Evolutionary conservation across 2,329 filamentous ascomycete genomes (phyloP).

Genomic region (Fusarium phyllophilum): DNA sequence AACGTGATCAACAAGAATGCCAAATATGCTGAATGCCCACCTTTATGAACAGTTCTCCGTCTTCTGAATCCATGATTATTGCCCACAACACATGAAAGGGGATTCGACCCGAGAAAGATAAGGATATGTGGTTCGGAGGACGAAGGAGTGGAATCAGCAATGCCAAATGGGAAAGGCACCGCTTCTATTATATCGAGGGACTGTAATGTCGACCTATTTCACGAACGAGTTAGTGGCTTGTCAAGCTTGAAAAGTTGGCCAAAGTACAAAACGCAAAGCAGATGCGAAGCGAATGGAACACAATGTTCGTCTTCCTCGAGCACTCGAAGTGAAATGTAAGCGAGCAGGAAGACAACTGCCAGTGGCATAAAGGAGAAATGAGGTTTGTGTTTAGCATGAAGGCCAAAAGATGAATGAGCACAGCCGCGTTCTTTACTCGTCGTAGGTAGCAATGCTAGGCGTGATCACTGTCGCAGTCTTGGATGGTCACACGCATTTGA

Average conservation of each 20-base stretch:
- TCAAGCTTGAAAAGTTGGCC: constrained; percentile 11
- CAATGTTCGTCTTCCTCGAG: constrained; percentile 1
- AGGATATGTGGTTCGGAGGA: not conserved
- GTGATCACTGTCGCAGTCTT: constrained; percentile 28
- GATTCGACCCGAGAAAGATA: constrained; percentile 1
- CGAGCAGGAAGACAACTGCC: not conserved
- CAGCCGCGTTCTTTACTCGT: constrained; percentile 31
- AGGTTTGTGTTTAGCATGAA: constrained; percentile 11
- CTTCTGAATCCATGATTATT: constrained; percentile 83
- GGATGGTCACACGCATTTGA: constrained; percentile 40
- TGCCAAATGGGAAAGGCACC: constrained; percentile 3
- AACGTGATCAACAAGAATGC: constrained; percentile 5
- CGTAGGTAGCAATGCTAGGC: constrained; percentile 14
- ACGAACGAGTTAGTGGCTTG: constrained; percentile 34
- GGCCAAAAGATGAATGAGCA: constrained; percentile 28
- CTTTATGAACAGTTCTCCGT: constrained; percentile 91
- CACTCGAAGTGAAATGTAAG: constrained; percentile 5
- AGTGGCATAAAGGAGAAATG: not conserved
- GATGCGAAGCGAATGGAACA: constrained; percentile 9
- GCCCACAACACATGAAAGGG: constrained; percentile 47
- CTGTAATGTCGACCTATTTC: constrained; percentile 36
- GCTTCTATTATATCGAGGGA: constrained; percentile 23
- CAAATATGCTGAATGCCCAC: constrained; percentile 55
- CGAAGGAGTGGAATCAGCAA: constrained; percentile 14
- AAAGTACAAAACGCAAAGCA: constrained; percentile 22